Base-by-base conservation (phyloP, 2,329 filamentous ascomycete genomes). In the Ophiostoma sp. region DNA sequence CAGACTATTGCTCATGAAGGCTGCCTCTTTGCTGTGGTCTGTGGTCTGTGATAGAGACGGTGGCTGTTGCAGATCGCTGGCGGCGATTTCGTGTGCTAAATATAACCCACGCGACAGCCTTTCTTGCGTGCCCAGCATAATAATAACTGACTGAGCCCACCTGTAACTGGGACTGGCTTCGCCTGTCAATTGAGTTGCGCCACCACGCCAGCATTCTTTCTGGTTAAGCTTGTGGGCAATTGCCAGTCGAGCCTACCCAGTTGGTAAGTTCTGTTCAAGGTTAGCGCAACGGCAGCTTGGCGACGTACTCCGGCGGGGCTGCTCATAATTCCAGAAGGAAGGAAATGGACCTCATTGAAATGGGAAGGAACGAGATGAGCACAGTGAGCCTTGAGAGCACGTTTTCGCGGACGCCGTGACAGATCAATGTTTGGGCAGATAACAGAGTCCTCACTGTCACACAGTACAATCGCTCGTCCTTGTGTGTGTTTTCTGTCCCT, bases 51-150 rank as follows among this genome's bases (percentile, higher is more conserved):
- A 55, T 3, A 8, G 22, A 55, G 9, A 22, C n/a, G 22, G 45
- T 36, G 64, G 28, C 28, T 50, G 45, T 55, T 55, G 48, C 9
- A 69, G 48, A 25, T 39, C 31, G n/a, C 61, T 52, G 66, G 66
- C 15, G 66, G 28, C 66, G 48, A 55, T 55, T 69, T 55, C 7
- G 17, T 70, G 50, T 71, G 55, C 69, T 71, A 71, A 71, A 63
- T 71, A 61, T 71, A 71, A 31, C 69, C 19, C 69, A 63, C 33
- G 52, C 55, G 9, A 9, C 36, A 42, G 1, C 19, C 25, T 19
- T 61, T 66, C 6, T 42, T 28, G 22, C 39, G 7, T 55, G 31
- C 50, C 50, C 50, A 55, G 25, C 50, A 22, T 64, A n/a, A n/a
- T n/a, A n/a, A n/a, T n/a, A 33, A 33, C 59, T 64, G 59, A 22